Base-by-base conservation (phyloP, 257 asterid genomes). In the Echium plantagineum region DNA sequence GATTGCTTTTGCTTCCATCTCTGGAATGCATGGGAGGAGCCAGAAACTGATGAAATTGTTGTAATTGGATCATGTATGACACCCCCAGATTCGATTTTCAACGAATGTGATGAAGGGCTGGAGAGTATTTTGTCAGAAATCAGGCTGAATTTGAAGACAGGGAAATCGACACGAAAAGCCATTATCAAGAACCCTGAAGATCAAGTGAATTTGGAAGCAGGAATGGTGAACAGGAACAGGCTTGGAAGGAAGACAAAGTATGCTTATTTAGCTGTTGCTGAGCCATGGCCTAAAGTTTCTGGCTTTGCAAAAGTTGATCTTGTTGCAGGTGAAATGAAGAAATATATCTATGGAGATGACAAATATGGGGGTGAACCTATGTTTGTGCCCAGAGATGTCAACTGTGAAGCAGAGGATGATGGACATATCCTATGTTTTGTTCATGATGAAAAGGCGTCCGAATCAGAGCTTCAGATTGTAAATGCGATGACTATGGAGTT, bases 11-110 rank as follows among this genome's bases (percentile, higher is more conserved):
- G 94, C 66, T 85, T 85, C 42, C 94, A 85, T 21, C 35, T 85
- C 0, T 35, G 46, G 46, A 35, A 35, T 35, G 10, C 46, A 7
- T 35, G 46, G 46, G 46, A 35, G 2, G 46, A 85, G 69, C 74
- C 84, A 21, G 94, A 78, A 55, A 76, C 60, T 6, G 75, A 78
- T 63, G 90, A 85, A 13, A 68, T 83, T 6, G 86, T 85, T 9
- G 90, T 85, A 6, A 78, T 85, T 61, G 94, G 94, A 1, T 85
- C 94, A 51, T 85, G 94, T 81, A 85, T 85, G 94, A 85, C 90
- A 1, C 94, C 94, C 17, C 62, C 94, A 6, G 94, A 85, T 57
- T 78, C 86, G 2, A 83, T 85, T 52, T 85, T 85, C 70, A 85
- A 85, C 75, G 94, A 83, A 54, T 47, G 78, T 64, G 72, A 83